These are phyloP conservation scores for Anacardium occidentale DNA, from an alignment of 345 rosid species.

Conservation along the genomic window DNA sequence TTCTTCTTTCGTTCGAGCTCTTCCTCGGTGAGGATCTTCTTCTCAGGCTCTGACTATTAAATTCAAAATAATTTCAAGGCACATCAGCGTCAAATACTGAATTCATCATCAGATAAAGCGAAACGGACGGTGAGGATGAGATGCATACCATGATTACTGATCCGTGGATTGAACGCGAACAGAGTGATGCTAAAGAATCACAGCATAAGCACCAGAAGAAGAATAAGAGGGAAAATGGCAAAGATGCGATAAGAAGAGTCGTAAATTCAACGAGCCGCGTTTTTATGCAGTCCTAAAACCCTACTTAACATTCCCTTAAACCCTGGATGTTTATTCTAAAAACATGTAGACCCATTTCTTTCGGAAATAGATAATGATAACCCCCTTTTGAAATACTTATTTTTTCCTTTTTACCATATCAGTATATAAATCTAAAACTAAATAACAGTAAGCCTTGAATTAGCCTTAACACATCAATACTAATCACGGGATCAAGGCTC, in stretches of 20 bases:
- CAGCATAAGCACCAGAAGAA: too few relatives aligned
- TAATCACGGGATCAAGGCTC: too few relatives aligned
- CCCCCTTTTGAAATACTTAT: too few relatives aligned
- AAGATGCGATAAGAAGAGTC: background rate
- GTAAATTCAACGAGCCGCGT: background rate
- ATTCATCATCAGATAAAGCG: background rate
- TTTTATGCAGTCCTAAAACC: background rate
- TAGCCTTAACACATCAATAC: too few relatives aligned
- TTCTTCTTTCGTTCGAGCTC: conserved; percentile 88
- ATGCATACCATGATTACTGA: conserved; percentile 8
- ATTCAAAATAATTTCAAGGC: background rate
- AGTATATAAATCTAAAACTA: too few relatives aligned
- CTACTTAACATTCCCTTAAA: background rate
- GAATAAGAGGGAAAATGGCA: background rate
- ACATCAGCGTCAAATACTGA: background rate
- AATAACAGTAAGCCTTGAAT: too few relatives aligned
- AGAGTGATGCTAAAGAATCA: background rate
- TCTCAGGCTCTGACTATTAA: conserved; percentile 48
- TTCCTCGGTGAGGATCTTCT: conserved; percentile 54
- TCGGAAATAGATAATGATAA: too few relatives aligned
- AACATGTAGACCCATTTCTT: too few relatives aligned
- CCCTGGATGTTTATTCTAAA: too few relatives aligned
- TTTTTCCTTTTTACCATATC: too few relatives aligned
- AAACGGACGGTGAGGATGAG: background rate
- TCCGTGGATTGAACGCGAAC: conserved; percentile 15